Conservation (phyloP, 306 rosid genomes). For the Lupinus albus region DNA sequence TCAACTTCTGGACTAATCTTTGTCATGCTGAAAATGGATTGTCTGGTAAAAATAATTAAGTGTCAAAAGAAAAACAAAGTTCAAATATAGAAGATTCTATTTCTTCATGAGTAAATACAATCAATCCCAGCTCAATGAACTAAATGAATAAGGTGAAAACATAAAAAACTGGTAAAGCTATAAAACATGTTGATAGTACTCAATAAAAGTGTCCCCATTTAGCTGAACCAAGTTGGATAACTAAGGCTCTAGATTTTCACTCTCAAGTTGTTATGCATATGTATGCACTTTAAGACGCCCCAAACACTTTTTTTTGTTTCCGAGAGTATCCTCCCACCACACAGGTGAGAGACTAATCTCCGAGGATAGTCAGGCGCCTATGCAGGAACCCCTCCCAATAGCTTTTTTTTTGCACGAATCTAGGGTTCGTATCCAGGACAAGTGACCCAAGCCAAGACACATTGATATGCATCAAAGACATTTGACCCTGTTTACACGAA, state of each 20-base stretch:
- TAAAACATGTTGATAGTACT: conserved; percentile 20
- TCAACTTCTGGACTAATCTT: conserved; percentile 84
- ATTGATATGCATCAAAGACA: conserved; percentile 8
- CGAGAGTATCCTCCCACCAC: too few species aligned
- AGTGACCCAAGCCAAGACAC: too few species aligned
- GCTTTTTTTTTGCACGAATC: too few species aligned
- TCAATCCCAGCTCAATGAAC: conserved; percentile 17
- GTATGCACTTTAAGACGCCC: conserved; percentile 31
- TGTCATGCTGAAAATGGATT: conserved; percentile 59
- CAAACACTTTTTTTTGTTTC: not conserved
- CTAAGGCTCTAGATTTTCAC: conserved; percentile 2
- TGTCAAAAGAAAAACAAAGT: conserved; percentile 24
- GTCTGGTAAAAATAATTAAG: conserved; percentile 46
- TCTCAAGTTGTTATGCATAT: conserved; percentile 1
- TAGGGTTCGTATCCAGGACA: too few species aligned
- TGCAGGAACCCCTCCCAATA: too few species aligned
- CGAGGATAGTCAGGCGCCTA: too few species aligned
- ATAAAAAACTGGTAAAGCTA: conserved; percentile 23
- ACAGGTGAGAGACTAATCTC: too few species aligned
- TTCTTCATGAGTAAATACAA: conserved; percentile 5
- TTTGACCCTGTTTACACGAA: not conserved
- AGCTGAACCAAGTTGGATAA: conserved; percentile 11
- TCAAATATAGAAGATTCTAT: conserved; percentile 22
- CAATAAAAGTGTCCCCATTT: conserved; percentile 21
- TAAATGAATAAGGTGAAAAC: conserved; percentile 21